Percentiles rank a stretch among this genome's conserved stretches.
Evolutionary conservation across 805 yeast species (phyloP).

Genomic region (Starmerella apis): DNA sequence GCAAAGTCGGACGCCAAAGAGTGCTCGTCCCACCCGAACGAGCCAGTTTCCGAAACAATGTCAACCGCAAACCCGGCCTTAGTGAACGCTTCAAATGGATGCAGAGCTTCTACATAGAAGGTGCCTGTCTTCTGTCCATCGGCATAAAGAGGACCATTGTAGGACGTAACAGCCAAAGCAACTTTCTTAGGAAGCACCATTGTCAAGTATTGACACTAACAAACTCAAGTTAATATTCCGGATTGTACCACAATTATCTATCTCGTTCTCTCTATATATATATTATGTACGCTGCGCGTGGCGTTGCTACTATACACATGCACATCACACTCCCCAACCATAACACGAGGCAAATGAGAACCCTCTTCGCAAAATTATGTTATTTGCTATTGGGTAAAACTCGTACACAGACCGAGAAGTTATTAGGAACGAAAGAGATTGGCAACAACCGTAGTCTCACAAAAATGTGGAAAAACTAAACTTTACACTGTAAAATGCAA

Average conservation of each 20-base stretch:
- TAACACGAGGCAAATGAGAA: too few relatives aligned
- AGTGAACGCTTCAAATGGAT: slow-evolving; percentile 44
- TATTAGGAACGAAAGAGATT: too few relatives aligned
- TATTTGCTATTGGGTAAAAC: too few relatives aligned
- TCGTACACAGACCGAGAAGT: too few relatives aligned
- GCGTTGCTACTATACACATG: too few relatives aligned
- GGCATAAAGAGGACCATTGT: slow-evolving; percentile 37
- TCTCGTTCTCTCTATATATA: background rate
- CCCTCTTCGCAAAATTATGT: too few relatives aligned
- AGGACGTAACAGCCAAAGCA: slow-evolving; percentile 23
- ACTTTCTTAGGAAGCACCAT: slow-evolving; percentile 21
- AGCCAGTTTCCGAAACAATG: slow-evolving; percentile 50
- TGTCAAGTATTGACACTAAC: background rate
- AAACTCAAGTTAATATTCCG: too few relatives aligned
- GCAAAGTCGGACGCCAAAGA: slow-evolving; percentile 38
- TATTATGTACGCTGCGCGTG: background rate
- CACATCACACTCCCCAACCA: too few relatives aligned
- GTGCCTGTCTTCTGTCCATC: slow-evolving; percentile 56
- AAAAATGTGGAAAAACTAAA: background rate
- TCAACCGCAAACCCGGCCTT: slow-evolving; percentile 44
- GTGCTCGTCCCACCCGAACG: slow-evolving; percentile 48
- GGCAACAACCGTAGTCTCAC: background rate
- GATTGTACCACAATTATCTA: too few relatives aligned
- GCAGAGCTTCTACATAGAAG: slow-evolving; percentile 48
- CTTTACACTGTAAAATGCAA: background rate